Evolutionary conservation across 768 basidiomycete species (phyloP), one percentile per base, ranked within the genome.

Genomic region (Pulveroboletus sp.): DNA sequence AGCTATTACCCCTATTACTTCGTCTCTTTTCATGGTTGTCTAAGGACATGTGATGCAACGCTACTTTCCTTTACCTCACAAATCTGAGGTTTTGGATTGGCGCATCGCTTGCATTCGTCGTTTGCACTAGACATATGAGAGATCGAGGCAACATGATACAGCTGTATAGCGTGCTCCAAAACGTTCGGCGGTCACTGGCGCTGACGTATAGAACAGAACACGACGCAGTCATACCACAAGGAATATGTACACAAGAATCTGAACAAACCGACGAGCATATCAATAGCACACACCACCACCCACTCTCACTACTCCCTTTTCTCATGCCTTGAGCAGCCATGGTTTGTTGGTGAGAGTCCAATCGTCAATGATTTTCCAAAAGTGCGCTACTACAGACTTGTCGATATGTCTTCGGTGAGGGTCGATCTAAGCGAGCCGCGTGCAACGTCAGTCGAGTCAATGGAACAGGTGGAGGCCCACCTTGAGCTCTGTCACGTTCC

Each of bases 401-500:
- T 99, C 96, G 18, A 91, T 82, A 66, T 98, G 93, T 56, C 96
- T 80, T 54, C 91, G 79, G 55, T 85, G 77, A 11, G 84, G 86
- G 60, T 99, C 95, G 57, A 98, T 93, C 94, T 96, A 51, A 28
- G 27, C 27, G 27, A 8, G 27, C 27, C 27, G 6, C 21, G 18
- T 26, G 1, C 24, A 2, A 8, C 36, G 8, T 26, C 10, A 11
- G 11, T 12, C 44, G 15, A 31, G 30, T 38, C n/a, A 21, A 32
- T 15, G 3, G 30, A 0, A 15, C 32, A 14, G 4, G 1, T 1
- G 21, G 9, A 9, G 3, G 9, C 3, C 15, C 55, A 89, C 94
- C 79, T 91, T 93, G 54, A 97, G 78, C 62, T 95, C 90, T 0
- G 89, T 89, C 15, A 99, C 95, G 57, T 97, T 97, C 96, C 96